These are phyloP conservation scores for Hanseniaspora nectarophila DNA, from an alignment of 805 yeast species.

Conservation along the genomic window DNA sequence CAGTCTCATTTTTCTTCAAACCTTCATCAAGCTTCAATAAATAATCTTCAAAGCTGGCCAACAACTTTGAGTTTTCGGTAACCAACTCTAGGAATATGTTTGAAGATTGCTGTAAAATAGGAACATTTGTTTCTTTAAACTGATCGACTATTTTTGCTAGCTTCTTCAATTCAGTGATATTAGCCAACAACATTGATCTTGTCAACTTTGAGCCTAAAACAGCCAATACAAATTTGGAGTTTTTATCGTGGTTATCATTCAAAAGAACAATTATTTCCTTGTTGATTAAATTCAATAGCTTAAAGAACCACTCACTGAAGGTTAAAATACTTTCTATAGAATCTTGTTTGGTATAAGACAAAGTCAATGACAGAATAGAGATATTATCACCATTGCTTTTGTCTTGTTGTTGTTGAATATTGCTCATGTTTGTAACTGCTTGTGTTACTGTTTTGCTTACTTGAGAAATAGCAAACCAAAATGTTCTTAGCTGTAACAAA, in stretches of 20 bases:
- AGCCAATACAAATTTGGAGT: slow-evolving; percentile 41
- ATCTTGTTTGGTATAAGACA: slow-evolving; percentile 47
- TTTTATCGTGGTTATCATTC: slow-evolving; percentile 21
- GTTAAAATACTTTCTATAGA: slow-evolving; percentile 58
- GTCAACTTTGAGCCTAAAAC: slow-evolving; percentile 59
- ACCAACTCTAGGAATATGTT: slow-evolving; percentile 18
- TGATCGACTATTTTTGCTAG: slow-evolving; percentile 18
- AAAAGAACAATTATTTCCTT: slow-evolving; percentile 55
- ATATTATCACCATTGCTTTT: slow-evolving; percentile 38
- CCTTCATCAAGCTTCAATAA: slow-evolving; percentile 31
- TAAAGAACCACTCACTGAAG: slow-evolving; percentile 74
- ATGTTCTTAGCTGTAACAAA: slow-evolving; percentile 57
- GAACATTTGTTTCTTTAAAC: slow-evolving; percentile 20
- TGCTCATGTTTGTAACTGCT: slow-evolving; percentile 53
- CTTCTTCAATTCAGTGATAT: slow-evolving; percentile 50
- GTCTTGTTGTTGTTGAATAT: slow-evolving; percentile 22
- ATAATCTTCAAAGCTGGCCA: slow-evolving; percentile 28
- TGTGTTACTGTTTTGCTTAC: slow-evolving; percentile 48
- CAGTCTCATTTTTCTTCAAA: slow-evolving; percentile 18
- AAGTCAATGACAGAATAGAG: slow-evolving; percentile 30
- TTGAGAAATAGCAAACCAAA: slow-evolving; percentile 56
- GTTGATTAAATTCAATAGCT: slow-evolving; percentile 54
- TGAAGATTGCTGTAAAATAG: slow-evolving; percentile 22
- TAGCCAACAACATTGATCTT: slow-evolving; percentile 51
- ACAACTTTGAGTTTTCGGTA: slow-evolving; percentile 21